phyloP scores from a whole-genome alignment of 1,139 yeast species.

The Magnusiomyces suaveolens region DNA sequence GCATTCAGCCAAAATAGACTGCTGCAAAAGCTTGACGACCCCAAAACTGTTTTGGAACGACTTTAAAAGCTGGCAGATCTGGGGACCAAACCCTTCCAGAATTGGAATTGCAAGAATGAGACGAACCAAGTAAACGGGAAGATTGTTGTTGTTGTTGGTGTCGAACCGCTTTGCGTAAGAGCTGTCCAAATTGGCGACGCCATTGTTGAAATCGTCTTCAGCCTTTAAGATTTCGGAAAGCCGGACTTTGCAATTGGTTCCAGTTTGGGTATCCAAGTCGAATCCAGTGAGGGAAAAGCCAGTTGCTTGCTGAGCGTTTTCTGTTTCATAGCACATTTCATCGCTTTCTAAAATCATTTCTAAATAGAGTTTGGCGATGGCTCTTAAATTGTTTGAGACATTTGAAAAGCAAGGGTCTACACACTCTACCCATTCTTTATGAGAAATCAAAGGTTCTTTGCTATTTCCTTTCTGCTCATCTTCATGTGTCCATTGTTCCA shows the following conservation, averaged over 20 bases:
- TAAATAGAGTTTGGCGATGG: neutral
- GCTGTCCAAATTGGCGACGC: neutral
- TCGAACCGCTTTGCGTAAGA: neutral
- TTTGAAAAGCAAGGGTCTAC: neutral
- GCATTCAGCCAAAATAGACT: neutral
- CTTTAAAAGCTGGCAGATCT: neutral
- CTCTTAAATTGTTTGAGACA: neutral
- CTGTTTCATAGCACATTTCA: neutral
- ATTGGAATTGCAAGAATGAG: neutral
- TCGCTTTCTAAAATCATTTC: neutral
- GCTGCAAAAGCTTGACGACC: neutral
- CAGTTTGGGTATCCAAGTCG: neutral
- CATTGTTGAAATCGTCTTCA: neutral
- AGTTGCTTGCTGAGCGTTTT: neutral
- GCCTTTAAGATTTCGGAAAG: neutral
- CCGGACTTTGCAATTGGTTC: neutral
- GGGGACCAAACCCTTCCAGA: neutral
- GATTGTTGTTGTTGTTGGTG: neutral
- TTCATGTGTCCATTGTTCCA: neutral
- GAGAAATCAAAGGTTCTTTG: too few species aligned
- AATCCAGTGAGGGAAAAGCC: too few species aligned
- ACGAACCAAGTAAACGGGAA: neutral
- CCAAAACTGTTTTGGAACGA: neutral
- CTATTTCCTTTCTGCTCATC: neutral
- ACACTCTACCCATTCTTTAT: too few species aligned